Conservation (phyloP, 345 rosid genomes). For the Leavenworthia alabamica region DNA sequence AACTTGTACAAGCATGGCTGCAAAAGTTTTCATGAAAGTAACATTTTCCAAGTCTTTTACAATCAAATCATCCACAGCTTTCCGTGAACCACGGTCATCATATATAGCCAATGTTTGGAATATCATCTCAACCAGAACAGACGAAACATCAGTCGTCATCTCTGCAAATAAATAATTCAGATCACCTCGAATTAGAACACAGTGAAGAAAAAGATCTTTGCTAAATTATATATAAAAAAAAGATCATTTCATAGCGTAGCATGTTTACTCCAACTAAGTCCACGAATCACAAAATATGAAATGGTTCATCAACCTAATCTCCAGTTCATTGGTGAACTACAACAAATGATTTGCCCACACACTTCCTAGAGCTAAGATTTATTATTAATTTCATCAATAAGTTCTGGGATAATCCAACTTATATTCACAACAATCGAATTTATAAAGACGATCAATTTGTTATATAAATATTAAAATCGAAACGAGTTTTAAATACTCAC, state of each 20-base stretch:
- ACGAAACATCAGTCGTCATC: slow-evolving; percentile 51
- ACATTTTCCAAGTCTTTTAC: slow-evolving; percentile 46
- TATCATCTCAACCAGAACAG: slow-evolving; percentile 58
- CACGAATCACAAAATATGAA: background rate
- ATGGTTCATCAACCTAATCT: background rate
- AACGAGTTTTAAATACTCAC: slow-evolving; percentile 22
- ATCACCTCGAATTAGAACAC: background rate
- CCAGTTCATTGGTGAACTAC: background rate
- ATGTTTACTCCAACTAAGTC: background rate
- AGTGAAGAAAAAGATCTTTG: background rate
- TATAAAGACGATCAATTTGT: background rate
- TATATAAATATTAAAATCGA: background rate
- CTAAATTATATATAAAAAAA: background rate
- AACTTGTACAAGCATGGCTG: slow-evolving; percentile 69
- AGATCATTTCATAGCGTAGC: background rate
- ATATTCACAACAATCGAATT: background rate
- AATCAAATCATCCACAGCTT: slow-evolving; percentile 72
- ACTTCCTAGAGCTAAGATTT: background rate
- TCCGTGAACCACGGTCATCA: slow-evolving; percentile 74
- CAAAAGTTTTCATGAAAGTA: slow-evolving; percentile 77
- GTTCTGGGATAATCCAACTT: background rate
- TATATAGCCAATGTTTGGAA: slow-evolving; percentile 63
- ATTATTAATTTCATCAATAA: background rate
- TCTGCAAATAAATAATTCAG: slow-evolving; percentile 43
- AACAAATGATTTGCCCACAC: background rate